Conservation (phyloP, 225 moss, liverwort and hornwort genomes). For the Takakia lepidozioides region DNA sequence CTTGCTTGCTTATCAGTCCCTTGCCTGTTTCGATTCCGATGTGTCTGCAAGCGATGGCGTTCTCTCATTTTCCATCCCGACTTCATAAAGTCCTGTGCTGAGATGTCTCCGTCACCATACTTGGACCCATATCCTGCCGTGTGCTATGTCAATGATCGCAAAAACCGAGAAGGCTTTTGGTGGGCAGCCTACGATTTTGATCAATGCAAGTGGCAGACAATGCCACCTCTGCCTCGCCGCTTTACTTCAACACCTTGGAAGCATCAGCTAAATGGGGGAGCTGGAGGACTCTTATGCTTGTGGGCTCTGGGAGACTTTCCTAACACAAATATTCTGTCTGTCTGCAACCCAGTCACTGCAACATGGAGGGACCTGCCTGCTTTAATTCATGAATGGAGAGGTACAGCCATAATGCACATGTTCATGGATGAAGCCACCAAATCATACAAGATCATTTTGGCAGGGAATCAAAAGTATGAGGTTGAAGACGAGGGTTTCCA, state of each 20-base stretch:
- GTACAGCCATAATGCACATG: slow-evolving; percentile 37
- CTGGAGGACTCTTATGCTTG: slow-evolving; percentile 32
- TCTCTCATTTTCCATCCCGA: slow-evolving; percentile 13
- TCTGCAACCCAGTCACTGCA: slow-evolving; percentile 42
- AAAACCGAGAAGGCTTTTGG: slow-evolving; percentile 15
- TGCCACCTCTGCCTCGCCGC: slow-evolving; percentile 18
- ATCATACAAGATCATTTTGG: slow-evolving; percentile 30
- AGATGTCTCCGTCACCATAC: slow-evolving; percentile 9
- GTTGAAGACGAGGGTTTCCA: slow-evolving; percentile 23
- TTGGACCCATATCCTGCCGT: slow-evolving; percentile 29
- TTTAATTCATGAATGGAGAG: slow-evolving; percentile 23
- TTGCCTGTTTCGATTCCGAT: slow-evolving; percentile 13
- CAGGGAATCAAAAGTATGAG: slow-evolving; percentile 33
- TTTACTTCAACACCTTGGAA: slow-evolving; percentile 10
- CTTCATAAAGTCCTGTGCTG: slow-evolving; percentile 14
- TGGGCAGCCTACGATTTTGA: slow-evolving; percentile 22
- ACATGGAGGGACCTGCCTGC: slow-evolving; percentile 14
- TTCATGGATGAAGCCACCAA: slow-evolving; percentile 19
- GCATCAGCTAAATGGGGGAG: slow-evolving; percentile 25
- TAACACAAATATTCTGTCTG: slow-evolving; percentile 16
- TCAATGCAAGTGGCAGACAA: slow-evolving; percentile 28
- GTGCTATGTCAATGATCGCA: slow-evolving; percentile 17
- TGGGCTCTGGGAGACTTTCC: slow-evolving; percentile 17
- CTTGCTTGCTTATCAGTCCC: slow-evolving; percentile 14
- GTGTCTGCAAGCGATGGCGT: slow-evolving; percentile 34